These are phyloP conservation scores for Ceratocystis variospora DNA, from an alignment of 2,329 filamentous ascomycete species.

Conservation along the genomic window DNA sequence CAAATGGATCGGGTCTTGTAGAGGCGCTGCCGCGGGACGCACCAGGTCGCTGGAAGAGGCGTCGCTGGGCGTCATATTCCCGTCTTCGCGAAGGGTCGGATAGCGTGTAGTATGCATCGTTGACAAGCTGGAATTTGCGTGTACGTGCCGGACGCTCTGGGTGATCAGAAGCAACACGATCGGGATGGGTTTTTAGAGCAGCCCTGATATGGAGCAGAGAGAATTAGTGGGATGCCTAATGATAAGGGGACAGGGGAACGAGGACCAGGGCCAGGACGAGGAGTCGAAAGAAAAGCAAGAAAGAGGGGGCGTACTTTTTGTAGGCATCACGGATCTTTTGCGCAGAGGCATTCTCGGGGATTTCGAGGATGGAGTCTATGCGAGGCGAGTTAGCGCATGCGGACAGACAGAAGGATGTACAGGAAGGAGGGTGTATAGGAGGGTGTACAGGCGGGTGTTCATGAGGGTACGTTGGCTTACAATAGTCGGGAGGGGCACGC, in stretches of 20 bases:
- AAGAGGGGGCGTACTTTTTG: constrained; percentile 51
- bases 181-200: constrained; percentile 83
- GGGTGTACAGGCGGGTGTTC: not conserved
- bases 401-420: too few relatives aligned
- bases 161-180: constrained; percentile 71
- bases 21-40: constrained; percentile 18
- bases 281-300: not conserved
- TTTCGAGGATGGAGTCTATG: constrained; percentile 58
- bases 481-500: constrained; percentile 17
- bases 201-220: constrained; percentile 38
- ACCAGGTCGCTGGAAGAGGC: constrained; percentile 24
- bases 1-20: constrained; percentile 17
- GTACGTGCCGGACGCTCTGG: constrained; percentile 73
- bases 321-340: constrained; percentile 88
- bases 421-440: too few relatives aligned
- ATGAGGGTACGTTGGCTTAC: not conserved
- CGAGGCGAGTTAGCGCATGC: not conserved
- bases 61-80: constrained; percentile 65
- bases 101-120: constrained; percentile 85
- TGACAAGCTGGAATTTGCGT: constrained; percentile 78
- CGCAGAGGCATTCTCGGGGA: constrained; percentile 58
- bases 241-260: not conserved
- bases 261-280: not conserved
- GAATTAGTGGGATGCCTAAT: not conserved
- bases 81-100: constrained; percentile 63